phyloP scores from a whole-genome alignment of 2,329 filamentous ascomycete genomes.

The Pseudogymnoascus sp. region DNA sequence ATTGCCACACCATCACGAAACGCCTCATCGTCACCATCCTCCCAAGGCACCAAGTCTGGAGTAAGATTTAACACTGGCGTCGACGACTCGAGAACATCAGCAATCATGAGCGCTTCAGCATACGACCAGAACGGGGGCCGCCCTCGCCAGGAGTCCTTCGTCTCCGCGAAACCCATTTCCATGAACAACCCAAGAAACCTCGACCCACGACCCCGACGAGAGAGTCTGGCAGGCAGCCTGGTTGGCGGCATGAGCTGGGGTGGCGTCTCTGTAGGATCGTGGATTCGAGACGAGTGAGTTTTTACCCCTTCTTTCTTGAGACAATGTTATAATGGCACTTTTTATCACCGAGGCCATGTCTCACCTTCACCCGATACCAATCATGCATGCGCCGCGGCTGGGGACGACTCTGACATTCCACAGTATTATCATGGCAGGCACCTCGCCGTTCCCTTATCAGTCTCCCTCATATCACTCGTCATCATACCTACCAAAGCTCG shows the following conservation, averaged over 20 bases:
- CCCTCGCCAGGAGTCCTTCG: conserved; percentile 55
- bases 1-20: conserved; percentile 27
- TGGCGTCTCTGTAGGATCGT: conserved; percentile 90
- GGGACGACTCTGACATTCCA: conserved; percentile 19
- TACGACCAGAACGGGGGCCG: conserved; percentile 50
- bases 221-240: conserved; percentile 55
- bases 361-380: conserved; percentile 5
- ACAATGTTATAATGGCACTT: conserved; percentile 1
- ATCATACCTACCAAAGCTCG: conserved; percentile 90
- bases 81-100: conserved; percentile 31
- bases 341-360: background rate
- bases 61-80: conserved; percentile 21
- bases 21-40: conserved; percentile 30
- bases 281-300: conserved; percentile 95
- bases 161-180: conserved; percentile 58
- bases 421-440: conserved; percentile 92
- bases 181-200: conserved; percentile 54
- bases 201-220: conserved; percentile 49
- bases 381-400: background rate
- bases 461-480: conserved; percentile 96
- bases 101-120: conserved; percentile 49
- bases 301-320: conserved; percentile 9
- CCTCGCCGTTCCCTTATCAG: conserved; percentile 82
- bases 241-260: conserved; percentile 94
- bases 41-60: conserved; percentile 24